A percentile compares a stretch with the other conserved stretches of the same genome.
Evolutionary conservation across 2,329 filamentous ascomycete species (phyloP).

Genomic region (Amauroascus niger): DNA sequence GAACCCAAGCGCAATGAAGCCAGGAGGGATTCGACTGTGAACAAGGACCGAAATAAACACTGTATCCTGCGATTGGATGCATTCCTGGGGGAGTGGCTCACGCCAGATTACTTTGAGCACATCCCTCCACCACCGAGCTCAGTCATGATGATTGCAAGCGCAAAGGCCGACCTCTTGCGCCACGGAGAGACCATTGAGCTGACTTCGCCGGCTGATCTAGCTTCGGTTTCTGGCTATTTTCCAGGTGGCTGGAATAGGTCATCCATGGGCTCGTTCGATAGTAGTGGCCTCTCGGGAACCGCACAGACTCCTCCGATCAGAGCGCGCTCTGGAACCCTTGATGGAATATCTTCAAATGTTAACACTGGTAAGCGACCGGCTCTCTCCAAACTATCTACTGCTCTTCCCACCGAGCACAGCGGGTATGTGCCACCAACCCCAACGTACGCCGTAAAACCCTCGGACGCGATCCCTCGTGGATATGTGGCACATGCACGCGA

Average conservation of each 20-base stretch:
- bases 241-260: constrained; percentile 47
- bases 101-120: constrained; percentile 82
- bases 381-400: constrained; percentile 28
- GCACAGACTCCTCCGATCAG: neutral
- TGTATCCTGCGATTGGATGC: constrained; percentile 66
- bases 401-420: constrained; percentile 22
- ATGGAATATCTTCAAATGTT: neutral
- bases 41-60: neutral
- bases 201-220: constrained; percentile 28
- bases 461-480: constrained; percentile 72
- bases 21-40: neutral
- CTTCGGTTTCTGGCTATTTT: constrained; percentile 39
- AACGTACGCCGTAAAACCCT: constrained; percentile 69
- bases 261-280: neutral
- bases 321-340: neutral
- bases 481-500: constrained; percentile 87
- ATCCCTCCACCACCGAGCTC: constrained; percentile 84
- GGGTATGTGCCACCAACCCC: constrained; percentile 67
- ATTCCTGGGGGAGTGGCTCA: constrained; percentile 91
- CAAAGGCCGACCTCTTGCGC: constrained; percentile 76
- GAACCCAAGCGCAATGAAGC: neutral
- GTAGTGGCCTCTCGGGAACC: neutral
- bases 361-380: constrained; percentile 9
- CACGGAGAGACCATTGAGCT: constrained; percentile 56
- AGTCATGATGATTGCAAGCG: constrained; percentile 74